Base-by-base conservation (phyloP, 176 grass and related monocot species). In the Typha latifolia region DNA sequence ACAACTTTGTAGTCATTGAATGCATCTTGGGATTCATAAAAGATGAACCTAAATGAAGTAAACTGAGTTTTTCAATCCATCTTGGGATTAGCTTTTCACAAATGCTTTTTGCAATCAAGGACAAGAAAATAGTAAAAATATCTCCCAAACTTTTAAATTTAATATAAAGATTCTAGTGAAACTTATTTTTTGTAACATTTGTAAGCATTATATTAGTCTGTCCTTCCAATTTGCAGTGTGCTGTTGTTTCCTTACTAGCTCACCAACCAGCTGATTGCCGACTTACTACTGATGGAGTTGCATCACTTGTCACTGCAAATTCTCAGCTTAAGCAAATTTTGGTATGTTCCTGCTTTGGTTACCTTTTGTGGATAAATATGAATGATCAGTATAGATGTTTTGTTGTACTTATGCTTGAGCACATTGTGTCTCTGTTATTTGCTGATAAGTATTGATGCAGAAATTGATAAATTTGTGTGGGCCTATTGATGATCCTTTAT, bases 401-500 rank as follows among this genome's bases (percentile, higher is more conserved):
- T 67, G 43, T 49, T 20, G 34, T 48, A 67, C 6, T 22, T 67
- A 1, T 21, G 12, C 34, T 49, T 49, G 43, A 21, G 18, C 7
- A 26, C 11, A 21, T 48, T 67, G 11, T 47, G 53, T 64, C 57
- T 26, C 48, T 86, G 70, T 62, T 66, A 47, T 74, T 47, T 47
- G 34, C 64, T 85, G 64, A 67, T 20, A 74, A 53, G 67, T 76
- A 61, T 24, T 84, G 72, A 78, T 86, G 55, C 88, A 96, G 93
- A 89, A 91, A 84, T 78, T 91, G 78, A 82, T 91, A 71, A 73
- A 80, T 72, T 70, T 84, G 48, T 86, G 80, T 69, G 85, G 80
- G 12, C 93, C 93, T 32, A 78, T 91, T 75, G 93, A 96, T 81
- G 88, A 96, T 84, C 78, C 75, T 56, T 89, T 88, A 5, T 81